Conservation (phyloP, 129 eudicot species). For the Oenanthe sinensis region DNA sequence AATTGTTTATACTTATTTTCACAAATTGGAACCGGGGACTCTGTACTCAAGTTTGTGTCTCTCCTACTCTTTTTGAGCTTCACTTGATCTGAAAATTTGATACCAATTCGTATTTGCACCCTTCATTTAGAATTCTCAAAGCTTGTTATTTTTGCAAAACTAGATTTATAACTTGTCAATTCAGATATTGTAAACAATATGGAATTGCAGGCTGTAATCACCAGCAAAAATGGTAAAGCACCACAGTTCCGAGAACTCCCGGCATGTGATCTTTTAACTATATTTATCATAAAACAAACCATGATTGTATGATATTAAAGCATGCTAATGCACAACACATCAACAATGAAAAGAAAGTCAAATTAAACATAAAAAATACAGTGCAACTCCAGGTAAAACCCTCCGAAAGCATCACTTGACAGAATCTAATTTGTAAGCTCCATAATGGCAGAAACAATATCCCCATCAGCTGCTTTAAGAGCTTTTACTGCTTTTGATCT, state of each 20-base stretch:
- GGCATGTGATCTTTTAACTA: background rate
- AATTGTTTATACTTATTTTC: too few species aligned
- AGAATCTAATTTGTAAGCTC: constrained; percentile 24
- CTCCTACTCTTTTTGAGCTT: too few species aligned
- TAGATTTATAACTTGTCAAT: too few species aligned
- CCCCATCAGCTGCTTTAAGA: constrained; percentile 33
- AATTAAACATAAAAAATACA: background rate
- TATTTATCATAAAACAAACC: background rate
- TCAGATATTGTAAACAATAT: too few species aligned
- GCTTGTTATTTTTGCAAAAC: background rate
- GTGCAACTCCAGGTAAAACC: background rate
- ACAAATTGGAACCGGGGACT: too few species aligned
- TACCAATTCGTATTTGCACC: too few species aligned
- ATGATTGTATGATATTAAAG: background rate
- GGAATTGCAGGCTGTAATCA: too few species aligned
- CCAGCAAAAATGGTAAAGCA: background rate
- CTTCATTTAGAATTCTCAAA: too few species aligned
- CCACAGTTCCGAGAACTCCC: background rate
- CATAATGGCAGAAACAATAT: constrained; percentile 38
- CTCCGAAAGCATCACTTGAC: background rate
- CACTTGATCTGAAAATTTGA: too few species aligned
- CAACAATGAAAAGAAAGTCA: background rate
- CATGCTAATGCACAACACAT: constrained; percentile 12
- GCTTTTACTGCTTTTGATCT: constrained; percentile 33
- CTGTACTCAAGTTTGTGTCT: too few species aligned